A percentile compares a stretch with the other conserved stretches of the same genome.
Evolutionary conservation across 345 rosid genomes (phyloP).

Genomic region (Psidium friedrichsthalianum): DNA sequence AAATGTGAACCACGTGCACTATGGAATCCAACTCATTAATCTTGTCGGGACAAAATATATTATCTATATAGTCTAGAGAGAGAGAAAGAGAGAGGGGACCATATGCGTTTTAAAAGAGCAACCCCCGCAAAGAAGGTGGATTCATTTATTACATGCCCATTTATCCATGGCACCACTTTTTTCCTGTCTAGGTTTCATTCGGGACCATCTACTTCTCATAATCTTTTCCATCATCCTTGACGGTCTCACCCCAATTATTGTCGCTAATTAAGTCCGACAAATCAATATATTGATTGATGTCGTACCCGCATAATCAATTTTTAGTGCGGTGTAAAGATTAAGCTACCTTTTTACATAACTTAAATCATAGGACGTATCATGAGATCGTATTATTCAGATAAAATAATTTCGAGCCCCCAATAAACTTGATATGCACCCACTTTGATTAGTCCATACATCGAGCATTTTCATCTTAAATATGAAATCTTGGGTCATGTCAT

Average conservation of each 20-base stretch:
- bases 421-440: background rate
- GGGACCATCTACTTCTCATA: background rate
- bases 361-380: background rate
- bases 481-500: background rate
- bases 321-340: background rate
- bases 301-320: too few species aligned
- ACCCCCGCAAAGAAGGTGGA: background rate
- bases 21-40: background rate
- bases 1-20: background rate
- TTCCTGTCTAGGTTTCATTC: background rate
- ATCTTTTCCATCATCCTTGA: background rate
- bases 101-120: background rate
- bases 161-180: background rate
- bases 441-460: background rate
- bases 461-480: background rate
- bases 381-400: background rate
- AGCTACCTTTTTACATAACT: too few species aligned
- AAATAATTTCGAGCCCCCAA: background rate
- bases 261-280: background rate
- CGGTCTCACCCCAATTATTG: background rate
- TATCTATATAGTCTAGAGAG: background rate
- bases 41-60: background rate
- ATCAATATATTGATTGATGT: background rate
- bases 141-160: background rate
- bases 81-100: background rate